Percentiles rank a stretch among this genome's conserved stretches.
Conservation (phyloP, 352 stramenopile genomes). For the Pythium phragmitis region DNA sequence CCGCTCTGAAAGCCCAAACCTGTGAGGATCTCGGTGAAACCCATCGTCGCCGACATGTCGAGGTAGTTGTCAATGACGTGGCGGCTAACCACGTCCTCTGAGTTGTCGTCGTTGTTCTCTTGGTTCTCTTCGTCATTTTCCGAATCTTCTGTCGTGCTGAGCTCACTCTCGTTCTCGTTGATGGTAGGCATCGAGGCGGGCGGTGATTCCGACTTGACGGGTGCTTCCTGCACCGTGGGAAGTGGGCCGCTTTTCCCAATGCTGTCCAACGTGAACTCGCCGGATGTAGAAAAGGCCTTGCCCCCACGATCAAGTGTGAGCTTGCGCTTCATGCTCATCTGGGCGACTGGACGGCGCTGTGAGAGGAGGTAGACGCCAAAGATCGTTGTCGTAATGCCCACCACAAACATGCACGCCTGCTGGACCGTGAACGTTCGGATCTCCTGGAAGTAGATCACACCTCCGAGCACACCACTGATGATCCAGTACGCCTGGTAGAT, state of each 20-base stretch:
- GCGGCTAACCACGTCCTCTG: conserved; percentile 55
- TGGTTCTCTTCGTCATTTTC: conserved; percentile 40
- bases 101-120: conserved; percentile 16
- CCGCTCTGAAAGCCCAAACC: conserved; percentile 57
- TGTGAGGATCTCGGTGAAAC: conserved; percentile 64
- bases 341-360: conserved; percentile 52
- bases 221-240: conserved; percentile 26
- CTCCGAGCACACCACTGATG: conserved; percentile 84
- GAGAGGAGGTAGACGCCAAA: conserved; percentile 83
- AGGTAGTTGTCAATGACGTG: conserved; percentile 86
- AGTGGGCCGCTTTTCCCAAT: conserved; percentile 20
- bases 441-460: conserved; percentile 92
- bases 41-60: conserved; percentile 77
- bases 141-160: conserved; percentile 38
- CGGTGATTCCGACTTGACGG: conserved; percentile 18
- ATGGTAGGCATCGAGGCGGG: conserved; percentile 32
- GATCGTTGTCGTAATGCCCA: conserved; percentile 81
- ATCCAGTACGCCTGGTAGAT: conserved; percentile 91
- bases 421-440: conserved; percentile 72
- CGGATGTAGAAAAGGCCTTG: conserved; percentile 56
- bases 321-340: conserved; percentile 53
- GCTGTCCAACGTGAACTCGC: conserved; percentile 34
- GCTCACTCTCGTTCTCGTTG: conserved; percentile 36
- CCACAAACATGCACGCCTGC: conserved; percentile 81
- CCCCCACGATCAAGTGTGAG: conserved; percentile 50